Conservation (phyloP, 345 rosid genomes). For the Acer saccharum region DNA sequence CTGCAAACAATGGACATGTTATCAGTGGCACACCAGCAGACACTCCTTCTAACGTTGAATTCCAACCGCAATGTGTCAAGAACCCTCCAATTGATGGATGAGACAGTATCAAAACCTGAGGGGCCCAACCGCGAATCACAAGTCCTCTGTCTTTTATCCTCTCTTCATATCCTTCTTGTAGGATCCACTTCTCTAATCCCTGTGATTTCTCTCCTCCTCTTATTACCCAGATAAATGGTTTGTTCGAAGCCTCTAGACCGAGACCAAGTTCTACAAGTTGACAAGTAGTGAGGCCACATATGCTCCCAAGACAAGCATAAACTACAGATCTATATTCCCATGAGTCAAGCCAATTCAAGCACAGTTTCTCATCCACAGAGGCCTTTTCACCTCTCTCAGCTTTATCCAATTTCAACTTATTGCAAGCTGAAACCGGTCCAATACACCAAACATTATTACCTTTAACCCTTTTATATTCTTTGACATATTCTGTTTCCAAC, state of each 20-base stretch:
- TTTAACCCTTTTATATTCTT: constrained; percentile 18
- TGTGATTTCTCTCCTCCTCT: constrained; percentile 22
- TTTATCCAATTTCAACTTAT: constrained; percentile 29
- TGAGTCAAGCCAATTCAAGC: constrained; percentile 38
- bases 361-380: constrained; percentile 12
- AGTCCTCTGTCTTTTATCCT: constrained; percentile 30
- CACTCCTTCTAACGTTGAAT: constrained; percentile 49
- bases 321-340: constrained; percentile 37
- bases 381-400: constrained; percentile 42
- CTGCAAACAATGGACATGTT: constrained; percentile 53
- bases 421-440: constrained; percentile 48
- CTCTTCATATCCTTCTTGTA: constrained; percentile 22
- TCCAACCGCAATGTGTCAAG: constrained; percentile 58
- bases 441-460: constrained; percentile 45
- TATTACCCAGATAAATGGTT: constrained; percentile 48
- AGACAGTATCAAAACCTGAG: constrained; percentile 46
- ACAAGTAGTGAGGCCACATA: constrained; percentile 30
- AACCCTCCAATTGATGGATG: constrained; percentile 46
- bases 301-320: constrained; percentile 55
- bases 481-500: constrained; percentile 33
- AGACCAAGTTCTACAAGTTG: constrained; percentile 44
- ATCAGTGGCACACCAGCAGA: constrained; percentile 42
- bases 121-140: constrained; percentile 48
- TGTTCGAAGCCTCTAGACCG: constrained; percentile 42
- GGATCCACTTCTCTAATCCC: constrained; percentile 18